These are phyloP conservation scores for Croton setiger DNA, from an alignment of 441 rosid genomes.

Conservation along the genomic window DNA sequence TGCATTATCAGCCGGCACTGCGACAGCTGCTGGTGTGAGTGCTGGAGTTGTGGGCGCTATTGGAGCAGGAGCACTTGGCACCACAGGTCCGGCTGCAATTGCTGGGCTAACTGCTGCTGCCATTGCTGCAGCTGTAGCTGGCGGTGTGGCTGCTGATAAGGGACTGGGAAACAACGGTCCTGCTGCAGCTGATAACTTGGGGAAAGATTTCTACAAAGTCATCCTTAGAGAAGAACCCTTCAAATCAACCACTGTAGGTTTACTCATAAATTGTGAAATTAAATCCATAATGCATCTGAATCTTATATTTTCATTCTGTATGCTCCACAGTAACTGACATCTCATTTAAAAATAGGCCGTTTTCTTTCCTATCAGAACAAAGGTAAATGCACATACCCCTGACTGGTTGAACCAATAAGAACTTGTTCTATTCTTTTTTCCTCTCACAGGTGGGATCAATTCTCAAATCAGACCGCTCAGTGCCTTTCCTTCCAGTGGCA, in stretches of 20 bases:
- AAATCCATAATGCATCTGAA: constrained; percentile 5
- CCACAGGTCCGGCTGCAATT: constrained; percentile 59
- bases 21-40: constrained; percentile 71
- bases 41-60: constrained; percentile 65
- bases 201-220: constrained; percentile 70
- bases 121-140: constrained; percentile 71
- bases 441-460: constrained; percentile 61
- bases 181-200: constrained; percentile 62
- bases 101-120: constrained; percentile 73
- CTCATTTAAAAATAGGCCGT: not conserved
- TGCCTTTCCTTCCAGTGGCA: constrained; percentile 79
- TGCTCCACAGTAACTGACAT: not conserved
- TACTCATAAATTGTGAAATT: not conserved
- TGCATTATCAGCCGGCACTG: constrained; percentile 55
- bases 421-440: not conserved
- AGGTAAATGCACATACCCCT: not conserved
- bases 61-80: constrained; percentile 66
- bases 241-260: constrained; percentile 71
- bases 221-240: constrained; percentile 88
- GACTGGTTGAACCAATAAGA: not conserved
- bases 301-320: not conserved
- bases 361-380: not conserved
- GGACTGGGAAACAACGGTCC: constrained; percentile 63
- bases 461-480: constrained; percentile 69
- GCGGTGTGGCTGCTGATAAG: constrained; percentile 63